Conservation (phyloP, 1,284 basidiomycete genomes). For the Fomitopsis betulina region DNA sequence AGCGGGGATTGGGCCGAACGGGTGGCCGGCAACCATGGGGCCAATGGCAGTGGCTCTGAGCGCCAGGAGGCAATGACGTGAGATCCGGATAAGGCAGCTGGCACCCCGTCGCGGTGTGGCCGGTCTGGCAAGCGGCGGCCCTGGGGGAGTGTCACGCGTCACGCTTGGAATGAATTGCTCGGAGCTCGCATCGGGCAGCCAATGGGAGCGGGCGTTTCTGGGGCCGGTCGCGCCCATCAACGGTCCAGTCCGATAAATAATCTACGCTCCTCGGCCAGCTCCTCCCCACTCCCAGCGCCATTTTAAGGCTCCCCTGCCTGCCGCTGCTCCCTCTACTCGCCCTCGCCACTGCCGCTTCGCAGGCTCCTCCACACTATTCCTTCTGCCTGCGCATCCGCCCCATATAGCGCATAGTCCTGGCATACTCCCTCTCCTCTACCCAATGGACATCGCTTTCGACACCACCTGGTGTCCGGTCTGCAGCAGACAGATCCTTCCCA, state of each 20-base stretch:
- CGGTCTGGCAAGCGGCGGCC: slow-evolving; percentile 3
- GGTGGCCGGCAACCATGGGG: slow-evolving; percentile 5
- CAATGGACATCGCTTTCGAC: slow-evolving; percentile 49
- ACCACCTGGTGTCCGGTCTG: slow-evolving; percentile 72
- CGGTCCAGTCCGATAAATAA: slow-evolving; percentile 19
- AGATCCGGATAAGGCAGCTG: not conserved
- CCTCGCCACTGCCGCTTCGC: not conserved
- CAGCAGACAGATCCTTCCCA: slow-evolving; percentile 65
- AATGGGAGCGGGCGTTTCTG: slow-evolving; percentile 1
- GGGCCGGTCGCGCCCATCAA: not conserved
- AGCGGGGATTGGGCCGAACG: slow-evolving; percentile 8
- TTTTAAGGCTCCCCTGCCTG: slow-evolving; percentile 21
- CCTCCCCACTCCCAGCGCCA: slow-evolving; percentile 33
- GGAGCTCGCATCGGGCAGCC: slow-evolving; percentile 1
- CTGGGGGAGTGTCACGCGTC: not conserved
- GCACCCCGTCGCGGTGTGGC: not conserved
- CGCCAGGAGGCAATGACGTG: slow-evolving; percentile 4
- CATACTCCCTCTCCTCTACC: not conserved
- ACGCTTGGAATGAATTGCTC: not conserved
- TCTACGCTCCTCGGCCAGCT: slow-evolving; percentile 35
- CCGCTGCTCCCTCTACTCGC: slow-evolving; percentile 26
- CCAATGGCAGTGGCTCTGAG: slow-evolving; percentile 6
- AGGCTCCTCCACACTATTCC: not conserved
- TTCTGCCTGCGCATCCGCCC: not conserved
- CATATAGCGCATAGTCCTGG: not conserved